phyloP scores from a whole-genome alignment of 164 flowering plant species.

The Berberis vulgaris region DNA sequence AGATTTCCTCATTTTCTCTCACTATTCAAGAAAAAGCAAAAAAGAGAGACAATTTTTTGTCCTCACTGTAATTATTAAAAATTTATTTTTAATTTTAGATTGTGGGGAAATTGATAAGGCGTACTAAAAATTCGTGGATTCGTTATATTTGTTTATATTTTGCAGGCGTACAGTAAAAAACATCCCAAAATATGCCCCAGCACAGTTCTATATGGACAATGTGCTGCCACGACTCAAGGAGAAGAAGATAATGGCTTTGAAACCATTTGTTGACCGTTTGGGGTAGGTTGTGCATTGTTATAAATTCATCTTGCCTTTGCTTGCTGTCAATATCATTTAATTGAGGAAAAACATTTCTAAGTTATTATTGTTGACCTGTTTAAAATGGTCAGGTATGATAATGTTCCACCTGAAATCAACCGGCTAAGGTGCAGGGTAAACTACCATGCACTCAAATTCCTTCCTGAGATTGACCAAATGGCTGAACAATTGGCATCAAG shows the following conservation, averaged over 20 bases:
- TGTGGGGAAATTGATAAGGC: too few relatives aligned
- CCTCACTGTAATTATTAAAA: too few relatives aligned
- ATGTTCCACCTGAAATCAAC: slow-evolving; percentile 93
- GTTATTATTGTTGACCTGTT: slow-evolving; percentile 4
- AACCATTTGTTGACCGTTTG: slow-evolving; percentile 96
- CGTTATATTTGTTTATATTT: neutral
- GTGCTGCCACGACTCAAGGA: slow-evolving; percentile 94
- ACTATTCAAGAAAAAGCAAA: too few relatives aligned
- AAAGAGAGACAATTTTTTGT: too few relatives aligned
- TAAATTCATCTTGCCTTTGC: neutral
- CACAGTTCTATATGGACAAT: slow-evolving; percentile 95
- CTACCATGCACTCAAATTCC: slow-evolving; percentile 91
- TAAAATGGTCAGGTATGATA: slow-evolving; percentile 65
- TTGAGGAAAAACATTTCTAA: neutral
- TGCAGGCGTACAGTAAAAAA: slow-evolving; percentile 90
- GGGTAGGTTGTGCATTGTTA: slow-evolving; percentile 51
- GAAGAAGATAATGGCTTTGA: slow-evolving; percentile 98
- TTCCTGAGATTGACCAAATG: slow-evolving; percentile 93
- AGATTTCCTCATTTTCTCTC: too few relatives aligned
- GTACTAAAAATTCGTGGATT: too few relatives aligned
- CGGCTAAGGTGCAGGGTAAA: slow-evolving; percentile 91
- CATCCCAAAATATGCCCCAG: slow-evolving; percentile 97
- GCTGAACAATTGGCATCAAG: slow-evolving; percentile 71
- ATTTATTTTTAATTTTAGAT: too few relatives aligned
- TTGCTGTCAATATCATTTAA: neutral